phyloP scores from a whole-genome alignment of 345 rosid genomes.

The Lumnitzera littorea region DNA sequence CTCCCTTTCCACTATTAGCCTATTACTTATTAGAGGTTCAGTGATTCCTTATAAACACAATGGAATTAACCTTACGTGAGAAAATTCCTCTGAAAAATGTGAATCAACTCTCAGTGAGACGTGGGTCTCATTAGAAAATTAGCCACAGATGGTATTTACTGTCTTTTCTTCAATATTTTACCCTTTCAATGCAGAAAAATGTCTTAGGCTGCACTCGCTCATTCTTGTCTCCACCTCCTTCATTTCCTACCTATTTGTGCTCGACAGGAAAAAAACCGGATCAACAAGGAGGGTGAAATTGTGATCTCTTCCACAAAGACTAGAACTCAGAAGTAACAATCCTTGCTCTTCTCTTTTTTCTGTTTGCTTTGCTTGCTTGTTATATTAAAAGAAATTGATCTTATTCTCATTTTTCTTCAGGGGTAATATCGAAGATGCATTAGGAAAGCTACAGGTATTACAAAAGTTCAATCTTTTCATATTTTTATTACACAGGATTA shows the following conservation, averaged over 20 bases:
- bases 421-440: conserved; percentile 91
- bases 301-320: conserved; percentile 94
- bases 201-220: conserved; percentile 2
- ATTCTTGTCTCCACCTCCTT: conserved; percentile 1
- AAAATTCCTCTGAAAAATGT: no score
- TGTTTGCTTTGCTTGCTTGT: not conserved
- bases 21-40: no score
- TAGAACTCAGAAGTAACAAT: conserved; percentile 75
- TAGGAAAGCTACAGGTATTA: conserved; percentile 77
- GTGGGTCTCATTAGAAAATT: no score
- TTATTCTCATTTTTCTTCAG: conserved; percentile 31
- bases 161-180: no score
- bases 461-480: not conserved
- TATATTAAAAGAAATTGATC: conserved; percentile 4
- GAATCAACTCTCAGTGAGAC: no score
- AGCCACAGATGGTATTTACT: no score
- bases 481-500: conserved; percentile 1
- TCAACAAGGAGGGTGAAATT: conserved; percentile 93
- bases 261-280: conserved; percentile 87
- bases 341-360: conserved; percentile 7
- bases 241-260: not conserved
- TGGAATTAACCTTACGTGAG: no score
- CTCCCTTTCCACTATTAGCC: no score
- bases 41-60: no score
- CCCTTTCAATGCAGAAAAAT: no score